Evolutionary conservation across 2,329 filamentous ascomycete species (phyloP).

Genomic region (Chaetomiaceae sp.): DNA sequence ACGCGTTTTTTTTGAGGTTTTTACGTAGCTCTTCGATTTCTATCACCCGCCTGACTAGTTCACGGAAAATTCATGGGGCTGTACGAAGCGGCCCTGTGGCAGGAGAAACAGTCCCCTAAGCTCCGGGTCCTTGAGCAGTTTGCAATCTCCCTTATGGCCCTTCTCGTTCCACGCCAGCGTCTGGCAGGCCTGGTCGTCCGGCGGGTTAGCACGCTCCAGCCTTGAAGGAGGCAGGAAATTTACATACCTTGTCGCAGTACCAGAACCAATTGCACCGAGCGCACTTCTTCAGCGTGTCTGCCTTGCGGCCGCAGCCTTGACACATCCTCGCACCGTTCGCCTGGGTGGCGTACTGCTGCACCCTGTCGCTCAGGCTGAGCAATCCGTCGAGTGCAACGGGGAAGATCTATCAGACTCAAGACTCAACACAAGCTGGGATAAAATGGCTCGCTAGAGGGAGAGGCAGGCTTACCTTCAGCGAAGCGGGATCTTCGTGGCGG

Average conservation of each 20-base stretch:
- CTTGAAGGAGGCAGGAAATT: background rate
- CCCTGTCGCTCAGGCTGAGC: background rate
- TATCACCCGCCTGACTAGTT: too few relatives aligned
- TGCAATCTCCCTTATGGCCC: background rate
- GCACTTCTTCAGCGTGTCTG: background rate
- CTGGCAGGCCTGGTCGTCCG: background rate
- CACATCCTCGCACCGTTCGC: background rate
- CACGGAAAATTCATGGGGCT: background rate
- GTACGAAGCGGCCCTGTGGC: background rate
- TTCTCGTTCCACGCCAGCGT: background rate
- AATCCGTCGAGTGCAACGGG: background rate
- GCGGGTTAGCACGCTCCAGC: background rate
- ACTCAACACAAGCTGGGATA: background rate
- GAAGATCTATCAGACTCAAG: background rate
- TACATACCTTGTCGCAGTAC: background rate
- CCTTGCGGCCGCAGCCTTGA: background rate
- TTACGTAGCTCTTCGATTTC: too few relatives aligned
- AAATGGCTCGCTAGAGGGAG: background rate
- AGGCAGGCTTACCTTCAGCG: background rate
- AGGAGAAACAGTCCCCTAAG: background rate
- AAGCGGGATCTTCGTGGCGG: background rate
- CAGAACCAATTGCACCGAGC: background rate
- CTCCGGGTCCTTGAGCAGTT: background rate
- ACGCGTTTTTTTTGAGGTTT: too few relatives aligned
- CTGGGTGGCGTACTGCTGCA: background rate